Evolutionary conservation across 352 stramenopile genomes (phyloP), one percentile per base, ranked within the genome.

Genomic region (Phytophthora palmivora): DNA sequence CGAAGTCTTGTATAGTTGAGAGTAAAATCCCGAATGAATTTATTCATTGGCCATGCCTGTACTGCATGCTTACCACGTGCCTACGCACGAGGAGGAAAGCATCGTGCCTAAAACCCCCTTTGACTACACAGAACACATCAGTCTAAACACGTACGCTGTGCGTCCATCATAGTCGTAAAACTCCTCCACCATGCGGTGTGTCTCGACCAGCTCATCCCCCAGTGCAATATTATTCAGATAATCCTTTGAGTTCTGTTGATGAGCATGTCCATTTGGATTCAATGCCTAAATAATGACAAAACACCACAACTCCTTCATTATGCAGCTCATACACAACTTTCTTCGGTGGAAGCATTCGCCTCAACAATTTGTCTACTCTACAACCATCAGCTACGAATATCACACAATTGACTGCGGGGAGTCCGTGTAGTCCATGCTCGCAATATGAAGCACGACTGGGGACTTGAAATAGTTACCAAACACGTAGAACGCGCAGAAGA

Each of bases 381-480:
- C 86, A 93, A 58, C 87, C 87, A 67, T 96, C 87, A 16, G 85
- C 87, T 1, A 96, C 86, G 42, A 96, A 93, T 1, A 96, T 78
- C 16, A 92, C 45, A 3, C 85, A 76, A 51, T 87, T 71, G 15
- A 82, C 84, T 0, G 84, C 34, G 79, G 72, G 5, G 63, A 33
- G 32, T 68, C 51, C 2, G 74, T 70, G 39, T 78, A 82, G 8
- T 12, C 58, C 7, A 89, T 59, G 54, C 76, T 86, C 60, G 79
- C 71, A 34, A 95, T 78, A 60, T 87, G 75, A 19, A 62, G 63
- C 33, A 94, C 87, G 3, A 96, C 80, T 32, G 85, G 87, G 10
- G 85, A 93, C 58, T 81, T 93, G 72, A 96, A 96, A 84, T 96
- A 96, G 50, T 94, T 94, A 70, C 94, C 87, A 58, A 96, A 94